Evolutionary conservation across 2,329 filamentous ascomycete genomes (phyloP).

Genomic region (Ceratocystis destructans): DNA sequence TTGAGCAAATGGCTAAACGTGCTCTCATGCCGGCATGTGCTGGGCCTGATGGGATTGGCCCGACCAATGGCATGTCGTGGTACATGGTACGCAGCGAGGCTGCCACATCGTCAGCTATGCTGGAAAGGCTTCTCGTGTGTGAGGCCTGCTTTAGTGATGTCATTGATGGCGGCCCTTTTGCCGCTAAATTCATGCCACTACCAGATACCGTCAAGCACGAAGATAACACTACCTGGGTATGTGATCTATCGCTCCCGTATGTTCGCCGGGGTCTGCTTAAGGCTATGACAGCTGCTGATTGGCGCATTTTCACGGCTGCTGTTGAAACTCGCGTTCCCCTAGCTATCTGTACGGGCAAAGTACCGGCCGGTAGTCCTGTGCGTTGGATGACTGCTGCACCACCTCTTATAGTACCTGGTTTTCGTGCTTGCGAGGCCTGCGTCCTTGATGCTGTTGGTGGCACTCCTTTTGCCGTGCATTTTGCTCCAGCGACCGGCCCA

Average conservation of each 20-base stretch:
- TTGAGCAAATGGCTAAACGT: conserved; percentile 25
- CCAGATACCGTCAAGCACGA: conserved; percentile 19
- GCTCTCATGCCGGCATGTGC: conserved; percentile 25
- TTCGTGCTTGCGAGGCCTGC: conserved; percentile 27
- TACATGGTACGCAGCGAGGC: conserved; percentile 21
- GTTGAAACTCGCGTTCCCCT: conserved; percentile 7
- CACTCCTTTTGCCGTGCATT: conserved; percentile 24
- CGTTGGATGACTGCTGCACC: conserved; percentile 18
- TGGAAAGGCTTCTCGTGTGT: conserved; percentile 28
- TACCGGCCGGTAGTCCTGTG: not conserved
- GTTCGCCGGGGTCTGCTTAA: conserved; percentile 21
- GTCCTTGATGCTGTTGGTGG: conserved; percentile 26
- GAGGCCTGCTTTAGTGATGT: conserved; percentile 29
- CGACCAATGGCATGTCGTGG: conserved; percentile 25
- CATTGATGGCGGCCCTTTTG: conserved; percentile 24
- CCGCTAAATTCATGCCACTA: conserved; percentile 25
- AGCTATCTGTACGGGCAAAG: not conserved
- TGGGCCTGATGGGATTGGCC: conserved; percentile 21
- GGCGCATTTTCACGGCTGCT: conserved; percentile 24
- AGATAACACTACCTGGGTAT: conserved; percentile 24
- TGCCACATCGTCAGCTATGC: conserved; percentile 18
- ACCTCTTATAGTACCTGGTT: conserved; percentile 21
- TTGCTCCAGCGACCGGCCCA: conserved; percentile 20
- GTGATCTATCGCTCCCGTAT: conserved; percentile 25
- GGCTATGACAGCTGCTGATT: conserved; percentile 23